phyloP scores from a whole-genome alignment of 2,329 filamentous ascomycete genomes.

The Calonectria honghensis region DNA sequence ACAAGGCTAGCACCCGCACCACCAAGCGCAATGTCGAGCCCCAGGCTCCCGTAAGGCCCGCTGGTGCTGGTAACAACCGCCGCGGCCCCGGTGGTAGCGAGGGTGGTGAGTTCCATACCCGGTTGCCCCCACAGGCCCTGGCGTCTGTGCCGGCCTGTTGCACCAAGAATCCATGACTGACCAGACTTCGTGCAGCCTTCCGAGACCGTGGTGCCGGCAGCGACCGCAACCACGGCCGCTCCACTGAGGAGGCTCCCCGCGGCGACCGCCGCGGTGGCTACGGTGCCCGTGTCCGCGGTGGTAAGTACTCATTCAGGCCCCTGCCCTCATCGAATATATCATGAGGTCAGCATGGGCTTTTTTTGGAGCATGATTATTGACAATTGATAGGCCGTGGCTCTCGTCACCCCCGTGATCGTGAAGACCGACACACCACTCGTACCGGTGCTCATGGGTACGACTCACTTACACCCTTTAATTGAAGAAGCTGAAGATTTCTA shows the following conservation, averaged over 20 bases:
- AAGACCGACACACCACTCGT: constrained; percentile 74
- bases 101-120: constrained; percentile 79
- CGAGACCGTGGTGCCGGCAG: constrained; percentile 90
- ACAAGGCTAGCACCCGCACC: constrained; percentile 85
- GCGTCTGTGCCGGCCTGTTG: constrained; percentile 9
- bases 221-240: constrained; percentile 87
- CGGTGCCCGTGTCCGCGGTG: constrained; percentile 77
- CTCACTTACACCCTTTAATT: not conserved
- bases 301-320: constrained; percentile 61
- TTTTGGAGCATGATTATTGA: constrained; percentile 24
- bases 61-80: constrained; percentile 65
- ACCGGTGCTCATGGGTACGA: constrained; percentile 67
- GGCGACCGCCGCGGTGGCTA: constrained; percentile 76
- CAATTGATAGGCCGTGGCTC: constrained; percentile 69
- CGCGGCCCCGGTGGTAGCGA: constrained; percentile 85
- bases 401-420: constrained; percentile 71
- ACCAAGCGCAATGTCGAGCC: constrained; percentile 90
- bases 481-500: constrained; percentile 39
- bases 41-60: constrained; percentile 76
- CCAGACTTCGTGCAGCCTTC: constrained; percentile 77
- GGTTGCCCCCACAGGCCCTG: constrained; percentile 17
- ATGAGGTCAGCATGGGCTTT: constrained; percentile 28
- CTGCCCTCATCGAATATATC: not conserved
- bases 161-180: constrained; percentile 41
- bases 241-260: constrained; percentile 80